Base-by-base conservation (phyloP, 176 grass and related monocot genomes). In the Carex littledalei region DNA sequence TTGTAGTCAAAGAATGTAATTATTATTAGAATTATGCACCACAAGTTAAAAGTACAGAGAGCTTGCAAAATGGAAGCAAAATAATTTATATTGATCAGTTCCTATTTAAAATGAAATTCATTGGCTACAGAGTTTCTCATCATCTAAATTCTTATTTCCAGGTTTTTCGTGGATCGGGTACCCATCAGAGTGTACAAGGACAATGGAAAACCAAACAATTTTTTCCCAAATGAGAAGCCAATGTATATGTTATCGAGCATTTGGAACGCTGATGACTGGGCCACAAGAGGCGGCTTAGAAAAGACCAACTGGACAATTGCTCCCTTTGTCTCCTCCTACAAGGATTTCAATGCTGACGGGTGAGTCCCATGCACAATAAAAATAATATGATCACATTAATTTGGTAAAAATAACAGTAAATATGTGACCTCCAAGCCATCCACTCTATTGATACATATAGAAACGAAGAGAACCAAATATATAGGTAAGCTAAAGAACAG, bases 221-320 rank as follows among this genome's bases (percentile, higher is more conserved):
- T 92, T 88, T 99, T 99, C 88, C 96, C 96, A 2, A 79, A 58
- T 10, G 1, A 78, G 63, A 99, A 99, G 84, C 91, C 96, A 0
- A 99, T 99, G 96, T 99, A 99, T 90, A 83, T 99, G 54, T 92
- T 99, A 89, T 99, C 96, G 14, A 99, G 96, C 90, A 99, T 99
- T 87, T 99, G 96, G 96, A 95, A 99, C 80, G 96, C 93, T 37
- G 96, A 99, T 72, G 96, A 99, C 84, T 99, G 96, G 96, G 93
- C 93, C 6, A 99, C 96, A 54, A 86, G 93, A 34, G 96, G 96
- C 1, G 96, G 96, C 0, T 88, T 99, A 2, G 96, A 99, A 81
- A 99, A 94, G 93, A 99, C 96, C 21, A 87, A 99, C 90, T 99
- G 96, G 96, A 74, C 76, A 41, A 88, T 87, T 50, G 90, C 63